Base-by-base conservation (phyloP, 2,329 filamentous ascomycete genomes). In the Fusarium ramigenum region DNA sequence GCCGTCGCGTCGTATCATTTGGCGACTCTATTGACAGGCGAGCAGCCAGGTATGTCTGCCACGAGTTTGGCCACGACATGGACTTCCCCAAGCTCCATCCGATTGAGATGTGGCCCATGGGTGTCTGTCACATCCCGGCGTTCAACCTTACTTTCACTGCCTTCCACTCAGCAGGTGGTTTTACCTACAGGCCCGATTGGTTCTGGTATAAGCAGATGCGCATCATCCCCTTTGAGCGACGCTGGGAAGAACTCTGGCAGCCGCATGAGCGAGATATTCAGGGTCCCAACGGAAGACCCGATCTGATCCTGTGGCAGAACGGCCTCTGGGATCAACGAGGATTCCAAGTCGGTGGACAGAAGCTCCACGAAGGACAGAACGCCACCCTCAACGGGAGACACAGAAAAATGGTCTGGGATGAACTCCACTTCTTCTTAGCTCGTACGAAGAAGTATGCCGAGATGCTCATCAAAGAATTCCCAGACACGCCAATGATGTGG, bases 181-280 rank as follows among this genome's bases (percentile, higher is more conserved):
- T 54, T 18, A 63, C 62, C 2, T 65, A 65, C 16, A 53, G 39
- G 5, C 62, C 62, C 3, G 23, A 46, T 0, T 63, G 62, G 59
- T 65, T 65, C 16, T 65, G 62, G 59, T 63, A 65, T 4, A 63
- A 44, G 18, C 4, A 63, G 4, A 65, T 65, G 58, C 9, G 32
- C 1, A 63, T 65, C 5, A 53, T 65, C 5, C 58, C 62, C 0
- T 65, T 65, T 12, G 62, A 65, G 28, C 32, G 62, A 23, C 62
- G 62, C 5, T 63, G 62, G 59, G 42, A 65, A 7, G 43, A 39
- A 4, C n/a, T 65, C 1, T 65, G 62, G 62, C 52, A 54, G 0
- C 62, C 62, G 0, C 62, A 65, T 11, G 9, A 54, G 12, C 39
- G 32, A 19, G 39, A 34, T 4, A 65, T 65, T 2, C 34, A 34